Percentiles rank a stretch among this genome's conserved stretches.
Conservation (phyloP, 305 asterid genomes). For the Solanum hybrid region DNA sequence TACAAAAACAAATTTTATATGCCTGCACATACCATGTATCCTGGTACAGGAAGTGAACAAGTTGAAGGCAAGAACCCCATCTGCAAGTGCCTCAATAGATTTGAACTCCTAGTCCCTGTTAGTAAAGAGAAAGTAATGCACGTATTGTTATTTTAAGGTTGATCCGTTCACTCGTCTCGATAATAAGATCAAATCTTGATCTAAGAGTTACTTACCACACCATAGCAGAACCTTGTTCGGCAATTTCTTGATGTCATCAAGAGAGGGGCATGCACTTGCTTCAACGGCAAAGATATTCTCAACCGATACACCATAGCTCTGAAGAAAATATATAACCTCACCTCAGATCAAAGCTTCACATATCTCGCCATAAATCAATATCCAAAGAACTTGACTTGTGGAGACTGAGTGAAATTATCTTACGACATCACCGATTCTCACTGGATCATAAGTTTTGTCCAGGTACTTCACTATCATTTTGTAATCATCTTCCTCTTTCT, state of each 20-base stretch:
- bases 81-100: constrained; percentile 61
- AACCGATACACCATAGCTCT: constrained; percentile 67
- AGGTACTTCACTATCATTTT: too few relatives aligned
- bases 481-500: too few relatives aligned
- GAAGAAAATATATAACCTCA: not conserved
- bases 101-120: constrained; percentile 60
- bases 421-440: too few relatives aligned
- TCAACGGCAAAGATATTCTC: constrained; percentile 60
- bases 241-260: constrained; percentile 48
- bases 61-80: constrained; percentile 65
- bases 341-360: not conserved
- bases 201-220: constrained; percentile 52
- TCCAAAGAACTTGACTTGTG: too few relatives aligned
- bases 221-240: constrained; percentile 72
- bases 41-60: constrained; percentile 64
- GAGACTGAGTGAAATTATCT: not conserved
- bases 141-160: not conserved
- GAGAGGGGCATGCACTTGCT: constrained; percentile 62
- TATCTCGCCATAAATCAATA: not conserved
- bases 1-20: not conserved
- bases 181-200: not conserved
- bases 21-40: constrained; percentile 49
- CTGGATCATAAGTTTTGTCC: too few relatives aligned
- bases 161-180: not conserved
- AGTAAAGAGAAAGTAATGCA: not conserved